Evolutionary conservation across 208 protist genomes (phyloP), one percentile per base, ranked within the genome.

Genomic region (Trypanosoma melophagium): DNA sequence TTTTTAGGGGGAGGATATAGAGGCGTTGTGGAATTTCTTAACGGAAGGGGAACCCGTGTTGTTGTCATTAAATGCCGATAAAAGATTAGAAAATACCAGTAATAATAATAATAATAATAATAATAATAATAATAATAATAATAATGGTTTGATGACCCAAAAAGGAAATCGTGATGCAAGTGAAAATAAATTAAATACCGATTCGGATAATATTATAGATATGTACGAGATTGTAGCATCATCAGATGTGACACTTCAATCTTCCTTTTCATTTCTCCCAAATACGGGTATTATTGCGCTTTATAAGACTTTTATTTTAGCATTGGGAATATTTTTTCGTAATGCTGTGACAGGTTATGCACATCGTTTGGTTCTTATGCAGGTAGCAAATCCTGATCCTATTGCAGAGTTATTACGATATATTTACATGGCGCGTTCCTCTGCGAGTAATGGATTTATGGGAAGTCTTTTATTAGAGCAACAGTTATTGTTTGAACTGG

Each of bases 221-320:
- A 10, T 84, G 25, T 56, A 66, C 25, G 64, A 66, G 38, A 38
- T 84, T 16, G 76, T 88, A 2, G 69, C 63, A 24, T 88, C 83
- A 12, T 65, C 62, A 12, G 67, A 85, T 60, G 80, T 81, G 35
- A 61, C 76, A 5, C 56, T 77, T 35, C 53, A 77, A 19, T 71
- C 67, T 42, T 72, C 68, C 17, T 65, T 88, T 55, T 77, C 71
- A 13, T 81, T 85, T 58, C 73, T 89, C 19, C 79, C 84, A 2
- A 86, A 79, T 65, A 38, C 84, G 0, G 83, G 84, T 41, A 85
- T 93, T 31, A 74, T 94, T 54, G 85, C 88, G 3, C 77, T 94
- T 51, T 94, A 94, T 69, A 86, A 83, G 22, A 94, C 85, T 22
- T 86, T 94, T 42, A 77, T 94, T 31, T 60, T 94, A 14, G 79